Base-by-base conservation (phyloP, 2,329 filamentous ascomycete genomes). In the Aspergillus glaucus region DNA sequence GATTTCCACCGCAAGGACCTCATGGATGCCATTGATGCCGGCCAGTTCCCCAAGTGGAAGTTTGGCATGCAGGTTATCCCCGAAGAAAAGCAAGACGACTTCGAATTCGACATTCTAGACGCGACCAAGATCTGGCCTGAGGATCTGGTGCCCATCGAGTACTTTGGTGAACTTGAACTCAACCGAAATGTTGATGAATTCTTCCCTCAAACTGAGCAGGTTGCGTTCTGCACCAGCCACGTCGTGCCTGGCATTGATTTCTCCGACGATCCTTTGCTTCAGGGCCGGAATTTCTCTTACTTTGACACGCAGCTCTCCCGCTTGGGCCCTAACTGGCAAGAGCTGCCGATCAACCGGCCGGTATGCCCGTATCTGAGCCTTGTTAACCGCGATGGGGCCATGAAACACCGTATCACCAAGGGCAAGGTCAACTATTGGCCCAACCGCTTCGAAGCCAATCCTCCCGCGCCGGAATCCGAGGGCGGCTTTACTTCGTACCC, bases 41-140 rank as follows among this genome's bases (percentile, higher is more conserved):
- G 86, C 6, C 75, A 77, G 0, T 90, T 77, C 58, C 87, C 87
- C 7, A 86, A 82, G 60, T 93, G 87, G 87, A 85, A 86, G 61
- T 88, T 93, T 50, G 87, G 86, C 40, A 83, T 94, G n/a, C 88
- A 94, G 61, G 76, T 84, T 3, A 79, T 93, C 19, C 79, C 85
- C 0, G 87, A 92, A 55, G 77, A 76, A 7, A 78, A 83, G 44
- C 80, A 88, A 62, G 76, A 92, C 53, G 80, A 87, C 14, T 94
- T 92, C 52, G 88, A 92, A 6, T 92, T 93, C 52, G 88, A 93
- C 59, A 85, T 92, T 26, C 79, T 94, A 1, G 88, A 94, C 56
- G 84, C 88, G 1, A 94, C 88, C 34, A 93, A 94, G 71, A 68
- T 92, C 22, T 93, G 88, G 87, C 88, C 88, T 0, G 86, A 93